Evolutionary conservation across 2,329 filamentous ascomycete genomes (phyloP).

Genomic region (Fusarium torreyae): DNA sequence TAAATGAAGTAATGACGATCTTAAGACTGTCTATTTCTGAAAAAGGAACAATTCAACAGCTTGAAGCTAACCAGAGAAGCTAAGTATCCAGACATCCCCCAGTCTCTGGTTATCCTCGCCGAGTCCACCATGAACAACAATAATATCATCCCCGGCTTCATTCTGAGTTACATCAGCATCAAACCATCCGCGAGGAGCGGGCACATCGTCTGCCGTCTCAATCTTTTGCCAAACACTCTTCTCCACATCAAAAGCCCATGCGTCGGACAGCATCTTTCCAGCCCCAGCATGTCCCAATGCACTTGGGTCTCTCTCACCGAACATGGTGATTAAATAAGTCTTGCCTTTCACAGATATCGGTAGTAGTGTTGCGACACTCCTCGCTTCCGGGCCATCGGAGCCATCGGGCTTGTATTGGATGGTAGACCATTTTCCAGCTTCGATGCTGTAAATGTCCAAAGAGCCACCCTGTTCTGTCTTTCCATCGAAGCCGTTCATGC

Average conservation of each 20-base stretch:
- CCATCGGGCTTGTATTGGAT: neutral
- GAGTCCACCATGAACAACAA: constrained; percentile 3
- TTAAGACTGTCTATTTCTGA: neutral
- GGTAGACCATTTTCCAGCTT: neutral
- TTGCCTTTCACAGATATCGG: fast-evolving
- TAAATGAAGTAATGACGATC: neutral
- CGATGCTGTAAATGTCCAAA: neutral
- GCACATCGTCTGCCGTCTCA: neutral
- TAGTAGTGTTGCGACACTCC: constrained; percentile 3
- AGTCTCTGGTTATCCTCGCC: constrained; percentile 3
- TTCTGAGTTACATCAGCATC: neutral
- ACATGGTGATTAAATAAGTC: neutral
- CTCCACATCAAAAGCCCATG: neutral
- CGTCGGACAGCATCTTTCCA: neutral
- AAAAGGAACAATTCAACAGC: too few relatives aligned
- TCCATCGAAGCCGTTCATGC: constrained; percentile 15
- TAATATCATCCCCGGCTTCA: fast-evolving
- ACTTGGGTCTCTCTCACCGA: constrained; percentile 8
- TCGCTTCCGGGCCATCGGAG: neutral
- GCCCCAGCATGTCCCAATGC: constrained; percentile 2
- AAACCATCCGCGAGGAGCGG: constrained; percentile 14
- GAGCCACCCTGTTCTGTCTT: neutral
- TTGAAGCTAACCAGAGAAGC: neutral
- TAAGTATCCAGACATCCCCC: neutral
- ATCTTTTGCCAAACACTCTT: neutral